These are phyloP conservation scores for Wallacemonas rigidus DNA, from an alignment of 208 protist species.

Conservation along the genomic window DNA sequence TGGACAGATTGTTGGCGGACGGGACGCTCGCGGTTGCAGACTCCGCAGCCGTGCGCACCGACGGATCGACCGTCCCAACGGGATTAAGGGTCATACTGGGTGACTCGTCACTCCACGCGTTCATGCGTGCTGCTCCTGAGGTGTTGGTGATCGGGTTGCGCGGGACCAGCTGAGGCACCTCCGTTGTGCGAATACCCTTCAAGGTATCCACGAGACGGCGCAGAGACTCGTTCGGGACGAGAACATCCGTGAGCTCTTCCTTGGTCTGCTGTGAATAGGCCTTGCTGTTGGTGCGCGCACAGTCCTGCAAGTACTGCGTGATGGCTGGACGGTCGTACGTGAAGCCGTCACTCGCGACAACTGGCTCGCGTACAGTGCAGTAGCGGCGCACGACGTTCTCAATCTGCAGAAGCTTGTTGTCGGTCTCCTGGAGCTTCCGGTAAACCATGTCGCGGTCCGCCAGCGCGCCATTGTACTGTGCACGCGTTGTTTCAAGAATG, in stretches of 20 bases:
- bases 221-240: conserved; percentile 80
- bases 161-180: conserved; percentile 39
- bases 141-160: conserved; percentile 23
- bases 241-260: conserved; percentile 81
- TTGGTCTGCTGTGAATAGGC: conserved; percentile 86
- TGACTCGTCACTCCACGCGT: neutral
- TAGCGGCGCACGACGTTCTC: conserved; percentile 73
- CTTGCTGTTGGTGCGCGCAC: conserved; percentile 69
- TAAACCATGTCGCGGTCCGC: conserved; percentile 59
- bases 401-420: conserved; percentile 61
- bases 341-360: conserved; percentile 88
- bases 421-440: conserved; percentile 48
- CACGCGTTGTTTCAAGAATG: conserved; percentile 62
- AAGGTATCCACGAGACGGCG: conserved; percentile 69
- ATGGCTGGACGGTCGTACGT: conserved; percentile 81
- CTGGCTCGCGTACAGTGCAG: conserved; percentile 67
- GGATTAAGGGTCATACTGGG: conserved; percentile 6
- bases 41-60: conserved; percentile 26
- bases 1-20: neutral
- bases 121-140: neutral
- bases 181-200: conserved; percentile 43
- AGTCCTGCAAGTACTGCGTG: conserved; percentile 72
- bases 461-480: conserved; percentile 71
- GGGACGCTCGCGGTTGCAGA: conserved; percentile 8
- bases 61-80: conserved; percentile 17